Conservation (phyloP, 495 filamentous ascomycete genomes). For the Echria macrotheca region DNA sequence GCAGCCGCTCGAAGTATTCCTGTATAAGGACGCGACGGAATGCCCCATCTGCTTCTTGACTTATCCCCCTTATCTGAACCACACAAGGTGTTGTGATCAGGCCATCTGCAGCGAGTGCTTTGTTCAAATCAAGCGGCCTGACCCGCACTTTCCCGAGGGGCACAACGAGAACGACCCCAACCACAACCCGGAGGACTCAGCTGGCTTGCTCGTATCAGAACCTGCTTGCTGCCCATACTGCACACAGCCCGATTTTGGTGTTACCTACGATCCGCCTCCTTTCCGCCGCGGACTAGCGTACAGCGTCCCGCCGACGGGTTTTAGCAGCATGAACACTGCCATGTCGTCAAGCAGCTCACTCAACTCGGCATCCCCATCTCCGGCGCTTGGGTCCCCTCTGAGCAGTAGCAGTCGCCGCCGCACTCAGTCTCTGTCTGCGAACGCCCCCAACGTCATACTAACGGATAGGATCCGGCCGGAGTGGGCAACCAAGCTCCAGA, state of each 20-base stretch:
- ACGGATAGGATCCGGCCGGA: constrained; percentile 90
- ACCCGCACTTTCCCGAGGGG: constrained; percentile 92
- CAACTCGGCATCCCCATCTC: constrained; percentile 39
- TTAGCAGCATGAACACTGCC: constrained; percentile 54
- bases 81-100: constrained; percentile 92
- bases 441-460: constrained; percentile 74
- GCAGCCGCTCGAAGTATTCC: constrained; percentile 80
- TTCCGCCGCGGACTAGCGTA: constrained; percentile 83
- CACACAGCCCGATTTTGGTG: constrained; percentile 87
- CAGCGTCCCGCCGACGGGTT: constrained; percentile 36
- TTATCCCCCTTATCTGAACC: constrained; percentile 94
- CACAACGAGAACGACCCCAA: constrained; percentile 47
- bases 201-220: constrained; percentile 75
- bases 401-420: constrained; percentile 45
- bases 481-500: constrained; percentile 84
- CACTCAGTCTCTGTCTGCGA: constrained; percentile 77
- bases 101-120: constrained; percentile 98
- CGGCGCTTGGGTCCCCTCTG: constrained; percentile 27
- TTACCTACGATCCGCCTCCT: constrained; percentile 82
- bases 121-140: constrained; percentile 95
- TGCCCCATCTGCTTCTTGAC: constrained; percentile 96
- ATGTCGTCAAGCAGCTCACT: constrained; percentile 58
- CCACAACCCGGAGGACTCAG: constrained; percentile 44
- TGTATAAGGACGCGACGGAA: constrained; percentile 86
- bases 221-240: constrained; percentile 95